Evolutionary conservation across 2,329 filamentous ascomycete genomes (phyloP), one percentile per base, ranked within the genome.

Genomic region (Chrysoporthe puriensis): DNA sequence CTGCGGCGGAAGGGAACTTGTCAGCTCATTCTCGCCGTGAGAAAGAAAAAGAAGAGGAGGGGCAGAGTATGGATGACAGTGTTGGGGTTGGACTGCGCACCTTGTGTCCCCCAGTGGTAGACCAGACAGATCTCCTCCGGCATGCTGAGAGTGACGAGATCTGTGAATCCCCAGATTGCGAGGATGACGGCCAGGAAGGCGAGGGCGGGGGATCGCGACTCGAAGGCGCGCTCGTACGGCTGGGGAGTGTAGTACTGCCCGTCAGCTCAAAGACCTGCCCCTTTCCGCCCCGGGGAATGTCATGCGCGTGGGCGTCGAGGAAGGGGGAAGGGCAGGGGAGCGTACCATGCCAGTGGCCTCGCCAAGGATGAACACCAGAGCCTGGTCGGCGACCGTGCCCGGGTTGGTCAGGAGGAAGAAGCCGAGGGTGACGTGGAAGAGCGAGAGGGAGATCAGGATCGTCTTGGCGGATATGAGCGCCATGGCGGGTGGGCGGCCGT

Each of bases 331-430:
- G 32, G 42, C 11, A 13, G 18, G 2, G 62, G 48, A 11, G 74
- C 84, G 68, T 84, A 95, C 93, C 77, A 97, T 86, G 73, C 90
- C 88, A 88, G 96, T 92, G 64, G 92, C 88, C 78, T 96, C 91
- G 65, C 93, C 93, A 36, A 97, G 81, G 42, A 97, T 86, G 73
- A 88, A 92, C 60, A 97, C 92, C 32, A 97, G 78, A 63, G 90
- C 89, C 74, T 96, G 93, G 75, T 95, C 90, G 61, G 91, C 88
- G 73, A 97, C 84, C 56, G 86, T 84, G 70, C 82, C 81, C 6
- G 94, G 94, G 68, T 85, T 89, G 54, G 88, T 90, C 74, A 96
- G 84, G 81, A 97, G 91, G 82, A 96, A 93, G 79, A 90, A 94
- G 74, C 90, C 93, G 61, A 96, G 83, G 6, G 92, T 92, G 71